Conservation (phyloP, 2,329 filamentous ascomycete species). For the Periconia macrospinosa region DNA sequence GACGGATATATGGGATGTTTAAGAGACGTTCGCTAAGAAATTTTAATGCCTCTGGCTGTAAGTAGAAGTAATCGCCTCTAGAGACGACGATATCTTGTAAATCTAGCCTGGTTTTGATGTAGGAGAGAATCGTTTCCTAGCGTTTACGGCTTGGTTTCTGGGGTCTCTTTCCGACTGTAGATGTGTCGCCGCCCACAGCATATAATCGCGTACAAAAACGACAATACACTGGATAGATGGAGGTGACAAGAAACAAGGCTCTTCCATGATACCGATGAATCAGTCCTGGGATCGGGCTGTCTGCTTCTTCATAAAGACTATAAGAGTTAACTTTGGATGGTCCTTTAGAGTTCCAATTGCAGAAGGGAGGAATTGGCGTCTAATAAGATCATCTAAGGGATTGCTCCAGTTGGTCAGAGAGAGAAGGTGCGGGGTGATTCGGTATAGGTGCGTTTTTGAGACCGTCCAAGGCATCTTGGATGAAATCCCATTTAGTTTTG, state of each 20-base stretch:
- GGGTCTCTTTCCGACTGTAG: conserved; percentile 19
- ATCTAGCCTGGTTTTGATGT: conserved; percentile 55
- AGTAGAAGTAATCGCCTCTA: conserved; percentile 64
- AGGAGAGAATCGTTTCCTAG: conserved; percentile 61
- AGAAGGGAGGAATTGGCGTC: conserved; percentile 63
- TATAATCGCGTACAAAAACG: conserved; percentile 65
- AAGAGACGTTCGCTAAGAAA: conserved; percentile 59
- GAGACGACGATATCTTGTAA: conserved; percentile 65
- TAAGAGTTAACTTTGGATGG: conserved; percentile 58
- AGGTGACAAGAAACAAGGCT: conserved; percentile 62
- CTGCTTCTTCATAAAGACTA: conserved; percentile 60
- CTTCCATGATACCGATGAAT: conserved; percentile 68
- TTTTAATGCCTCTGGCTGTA: conserved; percentile 55
- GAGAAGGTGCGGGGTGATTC: conserved; percentile 63
- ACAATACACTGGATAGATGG: conserved; percentile 66
- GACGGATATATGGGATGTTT: conserved; percentile 59
- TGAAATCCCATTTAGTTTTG: conserved; percentile 56
- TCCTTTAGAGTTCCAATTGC: conserved; percentile 57
- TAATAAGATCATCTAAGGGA: conserved; percentile 61
- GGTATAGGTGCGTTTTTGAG: conserved; percentile 60
- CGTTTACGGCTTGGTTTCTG: conserved; percentile 47
- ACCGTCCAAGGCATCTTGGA: conserved; percentile 57
- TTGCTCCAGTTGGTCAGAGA: conserved; percentile 62
- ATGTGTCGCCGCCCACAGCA: conserved; percentile 58
- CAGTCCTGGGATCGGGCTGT: conserved; percentile 59